phyloP scores from a whole-genome alignment of 352 stramenopile species.

The Globisporangium cederbergense region DNA sequence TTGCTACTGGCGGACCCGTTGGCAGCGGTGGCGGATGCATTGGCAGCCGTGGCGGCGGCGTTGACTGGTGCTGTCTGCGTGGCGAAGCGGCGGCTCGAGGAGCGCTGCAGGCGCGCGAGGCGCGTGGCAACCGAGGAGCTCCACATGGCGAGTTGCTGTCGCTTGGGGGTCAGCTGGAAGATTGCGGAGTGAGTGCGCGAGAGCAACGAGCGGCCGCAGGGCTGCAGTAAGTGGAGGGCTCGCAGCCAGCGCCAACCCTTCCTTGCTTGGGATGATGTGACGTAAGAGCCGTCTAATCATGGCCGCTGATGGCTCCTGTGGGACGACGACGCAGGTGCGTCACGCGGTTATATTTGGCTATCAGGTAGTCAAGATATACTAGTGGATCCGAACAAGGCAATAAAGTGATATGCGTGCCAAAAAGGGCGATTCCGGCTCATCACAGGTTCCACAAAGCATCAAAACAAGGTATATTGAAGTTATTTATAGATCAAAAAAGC shows the following conservation, averaged over 20 bases:
- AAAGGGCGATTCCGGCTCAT: too few species aligned
- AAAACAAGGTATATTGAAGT: not conserved
- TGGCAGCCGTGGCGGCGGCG: slow-evolving; percentile 12
- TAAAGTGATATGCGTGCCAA: too few species aligned
- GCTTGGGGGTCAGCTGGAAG: not conserved
- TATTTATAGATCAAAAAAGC: not conserved
- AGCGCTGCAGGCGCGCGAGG: slow-evolving; percentile 11
- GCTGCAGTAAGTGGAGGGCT: not conserved
- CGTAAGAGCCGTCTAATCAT: slow-evolving; percentile 11
- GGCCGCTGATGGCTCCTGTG: slow-evolving; percentile 5
- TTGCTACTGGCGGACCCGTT: not conserved
- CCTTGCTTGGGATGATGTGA: not conserved
- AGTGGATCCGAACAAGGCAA: too few species aligned
- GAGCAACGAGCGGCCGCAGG: not conserved
- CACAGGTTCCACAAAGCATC: too few species aligned
- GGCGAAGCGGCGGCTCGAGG: slow-evolving; percentile 9
- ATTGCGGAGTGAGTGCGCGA: slow-evolving; percentile 8
- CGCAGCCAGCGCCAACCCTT: not conserved
- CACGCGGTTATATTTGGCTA: not conserved
- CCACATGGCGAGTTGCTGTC: slow-evolving; percentile 10
- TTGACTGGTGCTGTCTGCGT: slow-evolving; percentile 13
- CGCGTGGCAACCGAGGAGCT: slow-evolving; percentile 10
- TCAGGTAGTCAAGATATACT: not conserved
- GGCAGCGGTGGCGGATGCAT: slow-evolving; percentile 11
- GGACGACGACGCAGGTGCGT: slow-evolving; percentile 1